A percentile compares a stretch with the other conserved stretches of the same genome.
phyloP scores from a whole-genome alignment of 2,329 filamentous ascomycete species.

The Lomentospora prolificans region DNA sequence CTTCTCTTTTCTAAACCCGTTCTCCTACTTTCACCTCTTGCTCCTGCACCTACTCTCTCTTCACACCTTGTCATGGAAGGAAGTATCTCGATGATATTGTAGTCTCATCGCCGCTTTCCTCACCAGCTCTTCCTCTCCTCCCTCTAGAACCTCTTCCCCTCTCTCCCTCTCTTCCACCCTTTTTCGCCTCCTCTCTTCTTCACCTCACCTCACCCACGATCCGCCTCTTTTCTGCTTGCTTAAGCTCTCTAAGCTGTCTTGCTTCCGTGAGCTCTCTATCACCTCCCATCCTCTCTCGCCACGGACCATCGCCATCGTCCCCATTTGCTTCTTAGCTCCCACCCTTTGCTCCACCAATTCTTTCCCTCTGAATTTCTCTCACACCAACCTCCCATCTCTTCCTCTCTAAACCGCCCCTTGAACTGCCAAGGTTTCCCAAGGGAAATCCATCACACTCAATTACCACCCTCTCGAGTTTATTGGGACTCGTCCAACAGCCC shows the following conservation, averaged over 20 bases:
- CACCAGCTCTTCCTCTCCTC: conserved; percentile 5
- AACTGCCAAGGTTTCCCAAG: neutral
- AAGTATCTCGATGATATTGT: conserved; percentile 6
- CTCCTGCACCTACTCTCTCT: neutral
- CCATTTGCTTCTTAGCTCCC: conserved; percentile 13
- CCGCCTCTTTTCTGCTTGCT: conserved; percentile 4
- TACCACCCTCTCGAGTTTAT: neutral
- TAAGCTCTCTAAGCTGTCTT: conserved; percentile 15
- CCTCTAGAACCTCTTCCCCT: conserved; percentile 6
- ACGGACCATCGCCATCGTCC: conserved; percentile 14
- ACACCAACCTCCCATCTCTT: conserved; percentile 7
- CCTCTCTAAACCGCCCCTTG: neutral
- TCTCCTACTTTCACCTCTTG: neutral
- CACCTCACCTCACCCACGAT: conserved; percentile 8
- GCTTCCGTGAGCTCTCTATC: conserved; percentile 15
- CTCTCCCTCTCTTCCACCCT: conserved; percentile 12
- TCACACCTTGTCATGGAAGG: conserved; percentile 3
- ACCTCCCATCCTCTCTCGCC: conserved; percentile 10
- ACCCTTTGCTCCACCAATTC: conserved; percentile 6
- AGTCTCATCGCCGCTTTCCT: conserved; percentile 1
- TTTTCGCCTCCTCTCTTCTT: conserved; percentile 16
- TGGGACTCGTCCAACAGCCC: neutral
- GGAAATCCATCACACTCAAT: neutral
- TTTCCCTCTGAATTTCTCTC: conserved; percentile 13
- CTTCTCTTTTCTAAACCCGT: neutral